Evolutionary conservation across 257 asterid genomes (phyloP), one percentile per base, ranked within the genome.

Genomic region (Solanum piurae): DNA sequence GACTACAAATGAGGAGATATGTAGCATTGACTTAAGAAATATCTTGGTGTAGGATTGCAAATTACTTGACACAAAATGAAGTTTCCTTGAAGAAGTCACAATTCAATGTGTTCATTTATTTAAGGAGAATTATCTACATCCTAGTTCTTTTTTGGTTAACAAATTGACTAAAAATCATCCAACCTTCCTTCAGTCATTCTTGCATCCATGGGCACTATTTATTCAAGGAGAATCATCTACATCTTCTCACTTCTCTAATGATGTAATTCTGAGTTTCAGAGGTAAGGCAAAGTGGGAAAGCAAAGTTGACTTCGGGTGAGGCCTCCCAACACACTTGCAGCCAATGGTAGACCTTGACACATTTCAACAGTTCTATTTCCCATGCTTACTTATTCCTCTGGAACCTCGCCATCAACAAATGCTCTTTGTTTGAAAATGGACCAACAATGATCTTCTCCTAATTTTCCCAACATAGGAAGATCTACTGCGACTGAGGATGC

Each of bases 291-390:
- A 68, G 74, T 68, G 37, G 9, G 21, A 68, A 68, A 68, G 2
- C 74, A 68, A 68, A 12, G 11, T 68, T 33, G 75, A 33, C 34
- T 69, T 29, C 4, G 23, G 37, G 37, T 13, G 21, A 29, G 38
- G 75, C 75, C 38, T 69, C 38, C 38, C 38, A 69, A 69, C 75
- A 14, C 38, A 29, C 87, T 76, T 34, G 85, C 42, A 18, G 87
- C 87, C 72, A 90, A 71, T 40, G 92, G 91, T 58, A 90, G 85
- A 25, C 87, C 89, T 1, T 49, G 23, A 52, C 90, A 87, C 49
- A 83, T 84, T 9, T 64, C 83, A 37, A 87, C 71, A 23, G 86
- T 46, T 40, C 3, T 38, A 73, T 73, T 36, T 3, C 29, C 82
- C 82, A 36, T 9, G 82, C 31, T 68, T 46, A 42, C 86, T 49